Base-by-base conservation (phyloP, 768 basidiomycete species). In the Fibroporia radiculosa region DNA sequence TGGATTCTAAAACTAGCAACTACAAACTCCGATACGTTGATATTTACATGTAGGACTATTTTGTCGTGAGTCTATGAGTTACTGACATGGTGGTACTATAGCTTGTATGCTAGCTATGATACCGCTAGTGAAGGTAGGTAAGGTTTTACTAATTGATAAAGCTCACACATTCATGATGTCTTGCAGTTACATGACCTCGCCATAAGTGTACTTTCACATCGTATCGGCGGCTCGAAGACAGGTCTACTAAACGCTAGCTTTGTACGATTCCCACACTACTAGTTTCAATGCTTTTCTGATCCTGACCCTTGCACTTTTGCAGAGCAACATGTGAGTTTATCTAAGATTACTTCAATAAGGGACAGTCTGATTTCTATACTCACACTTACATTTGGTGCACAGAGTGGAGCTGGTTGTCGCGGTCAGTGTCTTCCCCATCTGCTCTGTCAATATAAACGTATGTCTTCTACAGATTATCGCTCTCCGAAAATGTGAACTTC, bases 241-340 rank as follows among this genome's bases (percentile, higher is more conserved):
- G 90, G 86, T 0, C 68, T 93, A 16, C 65, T 92, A 25, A 91
- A 91, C 52, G 87, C 85, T 32, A 86, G 79, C 60, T 68, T 88
- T 78, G 84, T 86, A 58, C 40, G 74, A n/a, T 56, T 12, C 31
- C 3, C 23, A n/a, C 40, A 25, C 22, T 27, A 32, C 8, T 23
- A n/a, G 39, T 16, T 32, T 48, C 10, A 6, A 10, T 19, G 31
- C 37, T 43, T 28, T 39, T 22, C 70, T 52, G 70, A 74, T 71
- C 75, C 54, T 60, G 69, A 58, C 33, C n/a, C n/a, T n/a, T n/a
- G n/a, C 23, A 27, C 24, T 40, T 19, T 51, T 26, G 18, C 39
- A 86, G 84, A 80, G 77, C 44, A 87, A 87, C 52, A 68, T 75
- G 80, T 84, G 59, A 58, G 80, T 68, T 42, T 34, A 48, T 27